Evolutionary conservation across 2,329 filamentous ascomycete species (phyloP).

Genomic region (Pseudocercospora cruenta): DNA sequence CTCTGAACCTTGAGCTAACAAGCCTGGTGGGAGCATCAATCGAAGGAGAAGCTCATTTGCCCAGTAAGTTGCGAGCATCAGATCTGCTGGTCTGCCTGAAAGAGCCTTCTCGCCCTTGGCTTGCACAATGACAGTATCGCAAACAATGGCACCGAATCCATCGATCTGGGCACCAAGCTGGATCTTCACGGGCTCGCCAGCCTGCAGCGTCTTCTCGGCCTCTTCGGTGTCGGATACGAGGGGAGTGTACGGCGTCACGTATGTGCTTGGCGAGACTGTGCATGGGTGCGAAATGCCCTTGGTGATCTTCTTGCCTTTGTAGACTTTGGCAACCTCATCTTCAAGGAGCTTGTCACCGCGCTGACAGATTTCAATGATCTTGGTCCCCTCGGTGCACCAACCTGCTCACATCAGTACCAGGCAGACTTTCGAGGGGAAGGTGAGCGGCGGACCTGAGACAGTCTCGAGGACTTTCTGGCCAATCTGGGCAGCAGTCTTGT

Average conservation of each 20-base stretch:
- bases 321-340: constrained; percentile 92
- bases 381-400: constrained; percentile 79
- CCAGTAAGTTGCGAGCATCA: constrained; percentile 89
- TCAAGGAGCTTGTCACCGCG: constrained; percentile 93
- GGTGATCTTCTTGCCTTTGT: constrained; percentile 94
- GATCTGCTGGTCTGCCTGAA: constrained; percentile 76
- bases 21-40: constrained; percentile 87
- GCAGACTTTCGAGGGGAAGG: constrained; percentile 3
- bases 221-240: constrained; percentile 84
- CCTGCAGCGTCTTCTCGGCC: constrained; percentile 76
- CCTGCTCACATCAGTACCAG: constrained; percentile 45
- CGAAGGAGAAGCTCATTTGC: constrained; percentile 93
- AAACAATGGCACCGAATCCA: constrained; percentile 94
- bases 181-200: constrained; percentile 90
- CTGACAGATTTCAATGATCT: constrained; percentile 92
- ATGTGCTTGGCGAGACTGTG: constrained; percentile 90
- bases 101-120: constrained; percentile 59
- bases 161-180: constrained; percentile 99
- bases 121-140: constrained; percentile 81
- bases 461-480: constrained; percentile 92
- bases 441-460: constrained; percentile 62
- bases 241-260: constrained; percentile 95
- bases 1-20: constrained; percentile 79
- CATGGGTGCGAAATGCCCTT: constrained; percentile 96
- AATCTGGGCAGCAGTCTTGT: constrained; percentile 94